A percentile compares a stretch with the other conserved stretches of the same genome.
These are phyloP conservation scores for Eragrostis curvula DNA, from an alignment of 176 grass and related monocot species.

Conservation along the genomic window DNA sequence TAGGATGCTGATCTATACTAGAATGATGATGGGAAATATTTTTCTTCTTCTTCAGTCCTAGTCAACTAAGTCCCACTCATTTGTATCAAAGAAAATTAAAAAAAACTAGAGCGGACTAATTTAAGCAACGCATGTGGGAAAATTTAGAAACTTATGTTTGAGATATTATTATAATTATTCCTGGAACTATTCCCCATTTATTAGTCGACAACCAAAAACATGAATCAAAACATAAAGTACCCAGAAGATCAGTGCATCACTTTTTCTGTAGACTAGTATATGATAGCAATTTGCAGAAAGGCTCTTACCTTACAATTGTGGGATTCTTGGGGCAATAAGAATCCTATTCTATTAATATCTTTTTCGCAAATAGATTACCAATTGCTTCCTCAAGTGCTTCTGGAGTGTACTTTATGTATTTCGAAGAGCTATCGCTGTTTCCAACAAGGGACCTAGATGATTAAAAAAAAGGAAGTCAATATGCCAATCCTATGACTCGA, in stretches of 20 bases:
- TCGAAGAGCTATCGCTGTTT: conserved; percentile 41
- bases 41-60: neutral
- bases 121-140: neutral
- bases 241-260: neutral
- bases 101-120: neutral
- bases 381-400: conserved; percentile 54
- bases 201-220: neutral
- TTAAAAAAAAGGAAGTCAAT: neutral
- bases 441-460: conserved; percentile 57
- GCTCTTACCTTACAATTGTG: conserved; percentile 6
- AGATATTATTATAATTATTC: neutral
- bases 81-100: neutral
- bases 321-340: neutral
- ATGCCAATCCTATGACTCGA: neutral
- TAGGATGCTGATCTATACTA: conserved; percentile 13
- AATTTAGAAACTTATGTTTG: neutral
- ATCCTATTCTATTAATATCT: conserved; percentile 2
- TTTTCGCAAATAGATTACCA: conserved; percentile 43
- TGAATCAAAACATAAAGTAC: neutral
- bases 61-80: neutral
- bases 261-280: neutral
- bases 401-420: conserved; percentile 59
- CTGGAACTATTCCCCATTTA: neutral
- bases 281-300: neutral
- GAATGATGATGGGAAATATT: neutral